Conservation (phyloP, 495 filamentous ascomycete genomes). For the Neurospora sp. region DNA sequence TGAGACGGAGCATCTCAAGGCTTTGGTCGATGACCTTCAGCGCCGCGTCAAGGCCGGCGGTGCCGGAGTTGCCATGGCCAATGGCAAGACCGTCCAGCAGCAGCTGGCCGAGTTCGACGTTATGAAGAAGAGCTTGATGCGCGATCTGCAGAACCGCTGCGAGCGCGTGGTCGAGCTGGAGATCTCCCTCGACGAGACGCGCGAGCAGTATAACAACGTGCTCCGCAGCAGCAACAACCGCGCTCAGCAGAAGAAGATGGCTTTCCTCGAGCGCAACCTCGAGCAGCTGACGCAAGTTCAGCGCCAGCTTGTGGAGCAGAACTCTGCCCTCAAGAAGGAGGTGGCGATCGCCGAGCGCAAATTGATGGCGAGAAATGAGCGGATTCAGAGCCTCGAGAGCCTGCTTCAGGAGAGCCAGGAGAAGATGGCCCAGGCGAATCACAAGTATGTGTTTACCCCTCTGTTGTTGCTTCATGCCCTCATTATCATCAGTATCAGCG, state of each 20-base stretch:
- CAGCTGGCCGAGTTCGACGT: slow-evolving; percentile 97
- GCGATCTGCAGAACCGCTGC: slow-evolving; percentile 94
- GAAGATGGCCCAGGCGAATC: slow-evolving; percentile 90
- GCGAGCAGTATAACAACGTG: slow-evolving; percentile 98
- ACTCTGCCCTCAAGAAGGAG: slow-evolving; percentile 93
- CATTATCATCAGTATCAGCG: background rate
- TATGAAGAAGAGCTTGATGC: slow-evolving; percentile 99
- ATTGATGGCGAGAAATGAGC: slow-evolving; percentile 89
- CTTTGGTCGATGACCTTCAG: slow-evolving; percentile 67
- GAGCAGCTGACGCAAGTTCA: slow-evolving; percentile 97
- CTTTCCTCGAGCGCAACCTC: slow-evolving; percentile 94
- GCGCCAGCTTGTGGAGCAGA: slow-evolving; percentile 95
- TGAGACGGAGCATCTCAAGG: slow-evolving; percentile 67
- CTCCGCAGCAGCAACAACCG: slow-evolving; percentile 92
- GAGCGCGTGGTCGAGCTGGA: slow-evolving; percentile 96
- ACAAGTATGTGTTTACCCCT: slow-evolving; percentile 56
- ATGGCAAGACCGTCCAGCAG: slow-evolving; percentile 91
- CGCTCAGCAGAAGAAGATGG: slow-evolving; percentile 99
- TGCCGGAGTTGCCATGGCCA: slow-evolving; percentile 47
- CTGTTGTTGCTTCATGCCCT: background rate
- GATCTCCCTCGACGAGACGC: slow-evolving; percentile 90
- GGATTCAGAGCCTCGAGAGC: slow-evolving; percentile 83
- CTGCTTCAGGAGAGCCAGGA: slow-evolving; percentile 95
- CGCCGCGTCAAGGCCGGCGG: slow-evolving; percentile 51
- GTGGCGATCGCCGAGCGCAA: slow-evolving; percentile 97